Base-by-base conservation (phyloP, 805 yeast species). In the Candida tibetensis region DNA sequence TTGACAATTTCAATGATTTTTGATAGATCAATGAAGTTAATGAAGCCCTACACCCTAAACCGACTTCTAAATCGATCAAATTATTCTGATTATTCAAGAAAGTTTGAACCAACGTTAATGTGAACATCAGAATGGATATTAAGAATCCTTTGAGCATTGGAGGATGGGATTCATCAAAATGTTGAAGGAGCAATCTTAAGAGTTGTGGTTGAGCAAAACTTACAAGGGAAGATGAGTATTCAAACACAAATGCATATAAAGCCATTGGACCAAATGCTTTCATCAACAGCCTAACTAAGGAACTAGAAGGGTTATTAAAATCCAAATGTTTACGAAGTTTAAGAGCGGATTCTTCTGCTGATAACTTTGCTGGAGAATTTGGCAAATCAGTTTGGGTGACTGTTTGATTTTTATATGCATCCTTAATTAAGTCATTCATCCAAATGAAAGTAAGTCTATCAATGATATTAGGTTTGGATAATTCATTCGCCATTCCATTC, bases 191-290 rank as follows among this genome's bases (percentile, higher is more conserved):
- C 5, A 73, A 52, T 39, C 84, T 73, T 39, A 91, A 66, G 18
- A 90, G 62, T 52, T 87, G 96, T 0, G 98, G 98, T 62, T 88
- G 95, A n/a, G 75, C 71, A 55, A 85, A 88, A 22, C 50, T 47
- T n/a, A 58, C 40, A 9, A 58, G 32, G 10, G 46, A 45, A 26
- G 51, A 52, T 13, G 44, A 42, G 6, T 58, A 44, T 36, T 62
- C 66, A 39, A 41, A 55, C 6, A 40, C 22, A 30, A 60, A 57
- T 1, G 62, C 50, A 4, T 47, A 26, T 3, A 52, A 22, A 1
- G 57, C 54, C 5, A 44, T 32, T 4, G 44, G 41, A 7, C 67
- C 64, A 42, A 61, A 63, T 1, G 68, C 61, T 29, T 40, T 42
- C 7, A 45, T 15, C 19, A 62, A 43, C 16, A 60, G 48, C 3